phyloP scores from a whole-genome alignment of 768 basidiomycete species.

The Trametes maxima region DNA sequence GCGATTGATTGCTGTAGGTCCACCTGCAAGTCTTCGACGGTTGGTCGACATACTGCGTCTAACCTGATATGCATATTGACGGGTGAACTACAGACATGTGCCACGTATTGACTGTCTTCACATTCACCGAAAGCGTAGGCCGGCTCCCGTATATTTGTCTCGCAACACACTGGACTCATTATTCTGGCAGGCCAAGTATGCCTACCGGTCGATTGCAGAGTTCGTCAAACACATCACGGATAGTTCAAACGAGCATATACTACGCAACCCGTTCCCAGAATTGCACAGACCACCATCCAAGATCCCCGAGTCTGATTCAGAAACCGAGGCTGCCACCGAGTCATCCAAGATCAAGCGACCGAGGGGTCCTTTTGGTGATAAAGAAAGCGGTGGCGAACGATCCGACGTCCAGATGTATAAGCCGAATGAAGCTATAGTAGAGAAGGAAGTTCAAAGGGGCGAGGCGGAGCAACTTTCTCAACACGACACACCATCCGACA shows the following conservation, averaged over 20 bases:
- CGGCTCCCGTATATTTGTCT: too few relatives aligned
- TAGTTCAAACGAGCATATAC: constrained; percentile 39
- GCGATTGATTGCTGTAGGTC: constrained; percentile 56
- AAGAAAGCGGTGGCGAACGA: background rate
- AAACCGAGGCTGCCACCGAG: constrained; percentile 6
- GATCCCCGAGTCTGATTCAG: constrained; percentile 28
- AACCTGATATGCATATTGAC: constrained; percentile 2
- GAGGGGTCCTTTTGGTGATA: background rate
- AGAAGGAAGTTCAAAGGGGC: constrained; percentile 33
- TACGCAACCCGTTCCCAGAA: constrained; percentile 51
- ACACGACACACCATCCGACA: background rate
- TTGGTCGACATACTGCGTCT: constrained; percentile 31
- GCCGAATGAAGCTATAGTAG: constrained; percentile 33
- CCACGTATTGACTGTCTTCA: constrained; percentile 75
- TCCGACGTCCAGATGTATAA: constrained; percentile 34
- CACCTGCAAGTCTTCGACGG: constrained; percentile 79
- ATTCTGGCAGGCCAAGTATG: constrained; percentile 52
- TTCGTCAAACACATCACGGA: constrained; percentile 58
- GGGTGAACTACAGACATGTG: constrained; percentile 54
- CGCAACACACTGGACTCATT: background rate
- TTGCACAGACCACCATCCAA: constrained; percentile 36
- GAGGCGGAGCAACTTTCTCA: constrained; percentile 24
- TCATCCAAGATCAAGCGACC: background rate
- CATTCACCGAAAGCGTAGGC: constrained; percentile 59
- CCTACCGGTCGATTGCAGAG: constrained; percentile 58